A percentile compares a stretch with the other conserved stretches of the same genome.
Conservation (phyloP, 2,329 filamentous ascomycete species). For the Diatrype stigma region DNA sequence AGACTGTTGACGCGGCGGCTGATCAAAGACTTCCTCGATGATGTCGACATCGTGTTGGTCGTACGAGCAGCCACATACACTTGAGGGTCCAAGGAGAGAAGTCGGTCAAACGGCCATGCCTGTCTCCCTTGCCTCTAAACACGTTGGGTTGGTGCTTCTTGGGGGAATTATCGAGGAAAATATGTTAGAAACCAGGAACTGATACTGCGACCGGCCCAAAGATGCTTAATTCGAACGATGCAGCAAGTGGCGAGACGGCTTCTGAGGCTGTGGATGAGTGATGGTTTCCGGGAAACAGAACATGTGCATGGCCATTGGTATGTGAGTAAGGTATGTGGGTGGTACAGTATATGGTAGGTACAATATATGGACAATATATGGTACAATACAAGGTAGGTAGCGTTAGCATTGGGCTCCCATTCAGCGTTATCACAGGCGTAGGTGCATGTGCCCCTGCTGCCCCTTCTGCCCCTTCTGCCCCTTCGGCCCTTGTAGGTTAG, state of each 20-base stretch:
- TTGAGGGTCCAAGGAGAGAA: neutral
- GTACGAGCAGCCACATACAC: neutral
- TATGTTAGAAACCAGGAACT: slow-evolving; percentile 62
- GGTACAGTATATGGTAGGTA: too few species aligned
- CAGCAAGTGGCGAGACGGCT: neutral
- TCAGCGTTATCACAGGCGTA: too few species aligned
- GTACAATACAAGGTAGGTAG: too few species aligned
- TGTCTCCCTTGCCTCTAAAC: neutral
- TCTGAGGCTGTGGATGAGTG: neutral
- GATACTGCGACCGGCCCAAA: neutral
- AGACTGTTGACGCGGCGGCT: slow-evolving; percentile 42
- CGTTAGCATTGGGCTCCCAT: too few species aligned
- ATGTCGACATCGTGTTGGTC: slow-evolving; percentile 42
- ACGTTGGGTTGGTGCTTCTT: slow-evolving; percentile 78
- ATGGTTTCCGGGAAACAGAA: neutral
- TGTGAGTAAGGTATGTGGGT: too few species aligned
- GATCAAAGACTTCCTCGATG: slow-evolving; percentile 43
- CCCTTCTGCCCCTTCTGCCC: too few species aligned
- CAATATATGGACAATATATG: too few species aligned
- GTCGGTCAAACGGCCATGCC: slow-evolving; percentile 3
- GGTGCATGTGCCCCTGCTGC: too few species aligned
- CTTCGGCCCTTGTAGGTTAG: too few species aligned
- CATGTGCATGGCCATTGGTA: neutral
- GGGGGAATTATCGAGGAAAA: too few species aligned
- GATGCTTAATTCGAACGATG: neutral